phyloP scores from a whole-genome alignment of 305 asterid genomes.

The Ilex paraguariensis region DNA sequence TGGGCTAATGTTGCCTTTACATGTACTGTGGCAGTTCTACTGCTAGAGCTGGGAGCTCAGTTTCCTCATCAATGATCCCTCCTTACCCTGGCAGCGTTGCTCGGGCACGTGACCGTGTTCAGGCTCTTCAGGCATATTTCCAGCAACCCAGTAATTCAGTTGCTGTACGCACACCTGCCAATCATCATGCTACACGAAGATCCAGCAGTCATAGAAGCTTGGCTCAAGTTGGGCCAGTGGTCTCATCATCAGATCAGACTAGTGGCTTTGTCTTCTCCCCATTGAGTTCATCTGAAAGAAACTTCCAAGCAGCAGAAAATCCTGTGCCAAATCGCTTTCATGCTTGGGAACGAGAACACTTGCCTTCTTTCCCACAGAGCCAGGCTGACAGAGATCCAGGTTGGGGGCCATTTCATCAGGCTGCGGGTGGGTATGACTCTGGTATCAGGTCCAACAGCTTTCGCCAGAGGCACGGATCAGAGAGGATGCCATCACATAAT shows the following conservation, averaged over 20 bases:
- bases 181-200: conserved; percentile 36
- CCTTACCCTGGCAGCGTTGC: conserved; percentile 45
- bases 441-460: conserved; percentile 34
- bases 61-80: conserved; percentile 44
- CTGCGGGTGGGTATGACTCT: conserved; percentile 36
- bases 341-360: conserved; percentile 3
- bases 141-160: conserved; percentile 45
- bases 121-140: conserved; percentile 52
- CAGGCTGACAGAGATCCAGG: conserved; percentile 50
- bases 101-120: conserved; percentile 53
- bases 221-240: conserved; percentile 41
- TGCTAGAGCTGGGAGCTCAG: conserved; percentile 63
- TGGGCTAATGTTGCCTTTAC: not conserved
- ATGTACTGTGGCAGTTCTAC: conserved; percentile 35
- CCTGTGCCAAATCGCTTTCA: conserved; percentile 27
- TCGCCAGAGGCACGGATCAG: conserved; percentile 64
- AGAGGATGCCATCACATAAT: conserved; percentile 60
- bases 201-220: conserved; percentile 45
- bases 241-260: conserved; percentile 52
- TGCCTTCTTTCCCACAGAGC: conserved; percentile 32
- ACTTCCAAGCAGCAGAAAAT: conserved; percentile 50
- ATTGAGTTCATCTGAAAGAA: conserved; percentile 47
- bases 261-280: conserved; percentile 52
- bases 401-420: conserved; percentile 63
- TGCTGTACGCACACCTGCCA: conserved; percentile 30